phyloP scores from a whole-genome alignment of 192 early-diverging fungal species.

The Allomyces macrogynus region DNA sequence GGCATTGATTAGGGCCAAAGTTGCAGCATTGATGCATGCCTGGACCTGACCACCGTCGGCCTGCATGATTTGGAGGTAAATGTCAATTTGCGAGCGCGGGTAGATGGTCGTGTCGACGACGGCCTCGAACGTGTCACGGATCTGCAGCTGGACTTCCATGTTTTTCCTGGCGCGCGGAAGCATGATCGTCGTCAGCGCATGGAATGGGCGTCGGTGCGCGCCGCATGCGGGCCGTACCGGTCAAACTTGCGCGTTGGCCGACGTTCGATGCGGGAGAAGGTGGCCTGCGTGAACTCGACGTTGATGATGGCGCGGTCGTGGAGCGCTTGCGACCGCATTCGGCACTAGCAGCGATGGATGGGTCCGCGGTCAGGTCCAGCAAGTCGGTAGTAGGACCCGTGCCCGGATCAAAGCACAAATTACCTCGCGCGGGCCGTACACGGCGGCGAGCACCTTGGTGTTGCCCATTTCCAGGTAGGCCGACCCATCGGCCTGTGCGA shows the following conservation, averaged over 20 bases:
- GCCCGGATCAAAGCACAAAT: too few relatives aligned
- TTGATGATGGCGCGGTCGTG: conserved; percentile 60
- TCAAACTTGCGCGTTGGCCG: conserved; percentile 65
- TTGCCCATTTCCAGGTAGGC: conserved; percentile 91
- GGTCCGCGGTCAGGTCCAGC: too few relatives aligned
- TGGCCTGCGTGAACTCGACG: conserved; percentile 79
- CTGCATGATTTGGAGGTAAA: conserved; percentile 82
- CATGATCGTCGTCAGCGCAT: background rate
- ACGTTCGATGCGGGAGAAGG: conserved; percentile 76
- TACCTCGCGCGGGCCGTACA: conserved; percentile 83
- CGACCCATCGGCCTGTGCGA: conserved; percentile 76
- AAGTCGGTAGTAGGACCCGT: too few relatives aligned
- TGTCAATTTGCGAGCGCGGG: conserved; percentile 77
- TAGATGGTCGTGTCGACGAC: conserved; percentile 53
- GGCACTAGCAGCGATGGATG: conserved; percentile 16
- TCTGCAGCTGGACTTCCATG: conserved; percentile 6
- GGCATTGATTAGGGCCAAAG: conserved; percentile 61
- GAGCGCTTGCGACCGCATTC: conserved; percentile 25
- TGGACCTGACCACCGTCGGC: conserved; percentile 71
- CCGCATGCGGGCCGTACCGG: conserved; percentile 26
- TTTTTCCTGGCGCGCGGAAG: background rate
- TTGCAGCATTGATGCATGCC: conserved; percentile 64
- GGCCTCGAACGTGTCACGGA: conserved; percentile 82
- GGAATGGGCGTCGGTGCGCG: background rate
- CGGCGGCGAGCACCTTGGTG: conserved; percentile 73